Evolutionary conservation across 2,329 filamentous ascomycete genomes (phyloP), one percentile per base, ranked within the genome.

Genomic region (Aureobasidium musti): DNA sequence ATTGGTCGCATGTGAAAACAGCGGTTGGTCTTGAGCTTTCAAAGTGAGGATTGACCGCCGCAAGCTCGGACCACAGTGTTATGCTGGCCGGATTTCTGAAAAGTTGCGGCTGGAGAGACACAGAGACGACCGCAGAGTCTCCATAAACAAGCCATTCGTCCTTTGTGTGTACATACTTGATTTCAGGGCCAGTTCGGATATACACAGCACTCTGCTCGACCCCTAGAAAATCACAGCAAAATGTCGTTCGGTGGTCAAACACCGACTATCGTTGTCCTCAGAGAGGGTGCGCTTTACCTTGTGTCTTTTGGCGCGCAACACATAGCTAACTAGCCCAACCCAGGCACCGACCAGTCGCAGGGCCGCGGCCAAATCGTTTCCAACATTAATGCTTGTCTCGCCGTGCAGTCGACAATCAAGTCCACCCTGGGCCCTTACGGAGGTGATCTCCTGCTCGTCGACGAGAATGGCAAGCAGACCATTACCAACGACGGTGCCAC

Each of bases 401-500:
- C 95, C 28, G 93, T 99, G 47, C 95, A 99, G 82, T 86, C 89
- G 60, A 98, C 94, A 68, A 94, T 99, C 82, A 96, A 96, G 83
- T 91, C 90, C 74, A 99, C 95, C 23, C 85, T 99, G 41, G 95
- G 95, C 47, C 95, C 95, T 39, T 99, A 98, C 81, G 95, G 95
- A 77, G 95, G 95, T 75, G 95, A 99, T 81, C 82, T 98, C 77
- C 85, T 99, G 78, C 89, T 99, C 81, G 94, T 98, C 66, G 95
- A 98, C 80, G 89, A 88, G 79, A 97, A 97, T 84, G 95, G 95
- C 79, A 89, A 82, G 79, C 92, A 97, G 82, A 99, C 95, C 65
- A 98, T 99, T 77, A 99, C 95, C 74, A 99, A 99, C 81, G 95
- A 99, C 82, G 95, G 95, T 76, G 95, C 95, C 57, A 99, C 95